Base-by-base conservation (phyloP, 768 basidiomycete genomes). In the Lentinula raphanica region DNA sequence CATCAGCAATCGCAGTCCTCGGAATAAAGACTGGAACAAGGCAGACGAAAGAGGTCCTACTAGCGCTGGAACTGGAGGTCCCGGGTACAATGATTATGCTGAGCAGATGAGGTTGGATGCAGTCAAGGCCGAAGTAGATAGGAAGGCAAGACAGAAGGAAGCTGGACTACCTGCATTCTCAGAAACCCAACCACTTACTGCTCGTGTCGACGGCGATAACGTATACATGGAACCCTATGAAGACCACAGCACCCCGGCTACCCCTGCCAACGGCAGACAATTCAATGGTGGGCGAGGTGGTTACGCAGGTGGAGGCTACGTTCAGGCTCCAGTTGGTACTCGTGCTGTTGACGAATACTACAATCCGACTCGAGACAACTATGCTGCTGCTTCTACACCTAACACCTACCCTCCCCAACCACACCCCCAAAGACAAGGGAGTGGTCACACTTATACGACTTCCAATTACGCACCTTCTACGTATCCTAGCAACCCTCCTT, bases 41-140 rank as follows among this genome's bases (percentile, higher is more conserved):
- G 71, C 69, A 25, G 69, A 75, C 44, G 71, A 69, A 23, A 49
- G 63, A 15, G 73, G 68, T 9, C 54, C 45, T 29, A 61, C 36
- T 15, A 15, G 17, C 17, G 13, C 6, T 28, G 49, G 31, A 12
- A 7, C 6, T 28, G 49, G 31, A 12, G 51, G 51, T n/a, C 59
- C 46, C 21, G 68, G 72, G 31, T 60, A 70, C 36, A 51, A 61
- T 23, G 71, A 72, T 15, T 80, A 84, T 63, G 74, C 78, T 2
- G 88, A 92, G 1, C 83, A 82, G 67, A 72, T 91, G 78, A 87
- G 89, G 28, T 72, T 94, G 58, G 90, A 92, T 62, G 91, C 91
- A 15, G 84, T 94, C 63, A 92, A 91, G 66, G 91, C 92, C 8
- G 92, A 93, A 67, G 86, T 82, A 5, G 91, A 94, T 64, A 81